Evolutionary conservation across 106 monocot genomes (phyloP).

Genomic region (Ottelia alismoides): DNA sequence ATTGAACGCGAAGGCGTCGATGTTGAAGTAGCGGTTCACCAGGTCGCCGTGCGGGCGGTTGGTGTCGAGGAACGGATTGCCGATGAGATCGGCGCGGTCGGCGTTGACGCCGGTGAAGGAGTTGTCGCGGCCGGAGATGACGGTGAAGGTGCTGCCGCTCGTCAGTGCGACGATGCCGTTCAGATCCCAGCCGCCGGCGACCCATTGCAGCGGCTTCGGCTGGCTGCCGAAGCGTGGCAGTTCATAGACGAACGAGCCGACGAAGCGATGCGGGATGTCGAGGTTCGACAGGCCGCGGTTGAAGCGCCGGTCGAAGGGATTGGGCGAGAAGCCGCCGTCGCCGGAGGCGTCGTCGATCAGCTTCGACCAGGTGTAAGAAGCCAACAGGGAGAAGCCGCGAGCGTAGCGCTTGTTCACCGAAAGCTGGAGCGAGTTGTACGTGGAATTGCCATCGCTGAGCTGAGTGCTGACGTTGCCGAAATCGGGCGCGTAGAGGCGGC

Average conservation of each 20-base stretch:
- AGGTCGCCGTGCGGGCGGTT: too few species aligned
- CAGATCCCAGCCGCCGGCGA: neutral
- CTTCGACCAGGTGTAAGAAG: neutral
- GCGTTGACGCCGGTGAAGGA: neutral
- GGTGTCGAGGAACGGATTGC: neutral
- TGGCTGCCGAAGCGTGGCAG: too few species aligned
- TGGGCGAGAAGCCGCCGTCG: neutral
- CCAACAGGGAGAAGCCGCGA: neutral
- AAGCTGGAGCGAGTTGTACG: neutral
- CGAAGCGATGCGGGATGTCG: too few species aligned
- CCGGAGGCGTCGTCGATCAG: neutral
- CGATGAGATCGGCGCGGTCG: neutral
- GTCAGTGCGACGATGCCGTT: neutral
- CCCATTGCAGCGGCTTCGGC: neutral
- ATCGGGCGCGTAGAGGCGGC: neutral
- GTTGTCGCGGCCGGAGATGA: neutral
- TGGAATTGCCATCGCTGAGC: neutral
- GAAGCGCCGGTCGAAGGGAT: neutral
- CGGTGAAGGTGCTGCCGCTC: neutral
- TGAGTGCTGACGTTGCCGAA: neutral
- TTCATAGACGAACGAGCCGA: too few species aligned
- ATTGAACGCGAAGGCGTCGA: neutral
- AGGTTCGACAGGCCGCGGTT: neutral
- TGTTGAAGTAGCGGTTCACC: neutral
- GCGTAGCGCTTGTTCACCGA: neutral